phyloP scores from a whole-genome alignment of 148 eudicot genomes.

The Silene latifolia region DNA sequence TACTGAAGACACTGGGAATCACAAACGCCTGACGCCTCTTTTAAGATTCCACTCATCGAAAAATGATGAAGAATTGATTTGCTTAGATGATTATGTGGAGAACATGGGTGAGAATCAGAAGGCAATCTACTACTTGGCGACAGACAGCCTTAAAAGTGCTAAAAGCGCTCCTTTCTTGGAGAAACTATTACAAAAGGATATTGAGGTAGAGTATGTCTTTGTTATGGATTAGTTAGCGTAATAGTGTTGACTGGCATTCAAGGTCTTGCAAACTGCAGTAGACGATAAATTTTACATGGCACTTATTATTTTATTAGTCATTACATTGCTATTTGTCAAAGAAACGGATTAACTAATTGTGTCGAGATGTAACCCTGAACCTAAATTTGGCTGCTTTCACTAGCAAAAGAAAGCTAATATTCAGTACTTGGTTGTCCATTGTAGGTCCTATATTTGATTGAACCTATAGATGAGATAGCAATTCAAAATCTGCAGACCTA shows the following conservation, averaged over 20 bases:
- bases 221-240: no score
- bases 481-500: slow-evolving; percentile 92
- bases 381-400: no score
- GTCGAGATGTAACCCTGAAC: no score
- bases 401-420: no score
- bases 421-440: no score
- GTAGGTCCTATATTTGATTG: slow-evolving; percentile 52
- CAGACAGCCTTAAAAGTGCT: slow-evolving; percentile 96
- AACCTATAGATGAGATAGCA: slow-evolving; percentile 97
- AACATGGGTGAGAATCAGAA: slow-evolving; percentile 96
- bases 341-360: no score
- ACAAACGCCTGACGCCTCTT: slow-evolving; percentile 84
- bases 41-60: slow-evolving; percentile 81
- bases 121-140: slow-evolving; percentile 89
- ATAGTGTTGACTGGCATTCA: no score
- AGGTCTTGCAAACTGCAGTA: no score
- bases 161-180: slow-evolving; percentile 94
- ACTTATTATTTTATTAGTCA: no score
- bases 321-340: no score
- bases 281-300: no score
- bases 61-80: slow-evolving; percentile 76
- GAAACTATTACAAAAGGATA: slow-evolving; percentile 80
- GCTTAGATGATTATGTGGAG: slow-evolving; percentile 93
- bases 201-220: no score
- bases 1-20: slow-evolving; percentile 93